phyloP scores from a whole-genome alignment of 306 rosid genomes.

The Abrus precatorius region DNA sequence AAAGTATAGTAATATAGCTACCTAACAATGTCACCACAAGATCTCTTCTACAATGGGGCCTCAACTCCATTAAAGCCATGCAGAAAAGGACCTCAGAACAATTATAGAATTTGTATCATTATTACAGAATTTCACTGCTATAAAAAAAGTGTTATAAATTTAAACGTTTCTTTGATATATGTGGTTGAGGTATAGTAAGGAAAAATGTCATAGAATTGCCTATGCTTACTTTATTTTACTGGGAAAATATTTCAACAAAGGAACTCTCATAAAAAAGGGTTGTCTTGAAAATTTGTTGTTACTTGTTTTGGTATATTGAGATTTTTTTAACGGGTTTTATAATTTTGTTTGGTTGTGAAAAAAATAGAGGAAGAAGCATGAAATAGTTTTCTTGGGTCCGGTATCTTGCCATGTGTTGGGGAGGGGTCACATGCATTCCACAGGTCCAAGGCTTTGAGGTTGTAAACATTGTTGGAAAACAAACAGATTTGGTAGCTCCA shows the following conservation, averaged over 20 bases:
- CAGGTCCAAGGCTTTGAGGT: slow-evolving; percentile 58
- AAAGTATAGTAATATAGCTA: background rate
- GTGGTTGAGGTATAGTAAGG: background rate
- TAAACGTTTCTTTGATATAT: background rate
- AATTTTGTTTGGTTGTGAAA: slow-evolving; percentile 21
- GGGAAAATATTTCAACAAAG: background rate
- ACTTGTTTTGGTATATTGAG: slow-evolving; percentile 17
- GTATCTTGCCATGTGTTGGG: slow-evolving; percentile 53
- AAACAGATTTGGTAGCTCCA: slow-evolving; percentile 49
- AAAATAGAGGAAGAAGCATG: slow-evolving; percentile 39
- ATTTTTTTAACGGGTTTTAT: background rate
- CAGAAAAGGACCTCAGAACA: slow-evolving; percentile 30
- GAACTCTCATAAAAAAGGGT: background rate
- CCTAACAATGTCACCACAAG: background rate
- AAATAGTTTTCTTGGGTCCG: slow-evolving; percentile 43
- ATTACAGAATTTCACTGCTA: background rate
- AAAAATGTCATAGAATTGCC: background rate
- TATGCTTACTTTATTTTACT: slow-evolving; percentile 11
- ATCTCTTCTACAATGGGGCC: slow-evolving; percentile 8
- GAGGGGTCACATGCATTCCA: slow-evolving; percentile 52
- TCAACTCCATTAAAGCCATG: slow-evolving; percentile 43
- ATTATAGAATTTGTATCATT: slow-evolving; percentile 45
- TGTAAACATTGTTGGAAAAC: slow-evolving; percentile 48
- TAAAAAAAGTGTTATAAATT: background rate
- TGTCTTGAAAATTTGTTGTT: slow-evolving; percentile 11